phyloP scores from a whole-genome alignment of 2,329 filamentous ascomycete genomes.

The Gliomastix tumulicola region DNA sequence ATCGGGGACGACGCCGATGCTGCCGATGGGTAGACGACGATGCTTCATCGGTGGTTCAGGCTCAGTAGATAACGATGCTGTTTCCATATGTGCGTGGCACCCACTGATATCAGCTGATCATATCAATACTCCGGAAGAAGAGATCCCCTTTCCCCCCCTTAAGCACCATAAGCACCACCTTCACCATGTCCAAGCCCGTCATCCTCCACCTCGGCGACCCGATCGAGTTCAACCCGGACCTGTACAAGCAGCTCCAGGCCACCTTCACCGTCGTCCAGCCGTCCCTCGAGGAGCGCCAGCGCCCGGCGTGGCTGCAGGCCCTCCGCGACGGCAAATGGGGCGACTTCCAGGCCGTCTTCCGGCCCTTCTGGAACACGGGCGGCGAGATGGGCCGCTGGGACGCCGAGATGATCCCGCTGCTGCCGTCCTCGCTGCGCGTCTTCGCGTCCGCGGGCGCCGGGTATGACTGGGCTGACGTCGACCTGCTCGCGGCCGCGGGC shows the following conservation, averaged over 20 bases:
- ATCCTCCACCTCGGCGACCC: conserved; percentile 23
- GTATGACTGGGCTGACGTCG: conserved; percentile 57
- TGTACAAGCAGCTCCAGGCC: conserved; percentile 19
- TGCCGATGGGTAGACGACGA: too few species aligned
- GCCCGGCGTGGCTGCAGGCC: conserved; percentile 26
- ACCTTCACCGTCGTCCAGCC: conserved; percentile 24
- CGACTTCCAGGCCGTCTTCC: conserved; percentile 36
- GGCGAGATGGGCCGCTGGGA: conserved; percentile 62
- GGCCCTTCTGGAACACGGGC: conserved; percentile 58
- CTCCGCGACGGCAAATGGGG: conserved; percentile 30
- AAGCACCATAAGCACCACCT: too few species aligned
- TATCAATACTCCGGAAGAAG: too few species aligned
- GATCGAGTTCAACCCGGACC: conserved; percentile 18
- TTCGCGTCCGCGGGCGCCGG: conserved; percentile 55
- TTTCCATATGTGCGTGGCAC: too few species aligned
- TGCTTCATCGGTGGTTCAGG: too few species aligned
- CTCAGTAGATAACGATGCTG: too few species aligned
- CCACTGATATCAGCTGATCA: too few species aligned
- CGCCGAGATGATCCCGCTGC: conserved; percentile 43
- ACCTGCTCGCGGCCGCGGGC: conserved; percentile 17
- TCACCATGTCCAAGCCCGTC: conserved; percentile 15
- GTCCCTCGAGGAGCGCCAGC: conserved; percentile 25
- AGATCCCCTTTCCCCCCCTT: too few species aligned
- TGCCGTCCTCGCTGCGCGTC: conserved; percentile 46
- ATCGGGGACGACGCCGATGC: too few species aligned